Conservation (phyloP, 768 basidiomycete genomes). For the Panaeolus cyanescens region DNA sequence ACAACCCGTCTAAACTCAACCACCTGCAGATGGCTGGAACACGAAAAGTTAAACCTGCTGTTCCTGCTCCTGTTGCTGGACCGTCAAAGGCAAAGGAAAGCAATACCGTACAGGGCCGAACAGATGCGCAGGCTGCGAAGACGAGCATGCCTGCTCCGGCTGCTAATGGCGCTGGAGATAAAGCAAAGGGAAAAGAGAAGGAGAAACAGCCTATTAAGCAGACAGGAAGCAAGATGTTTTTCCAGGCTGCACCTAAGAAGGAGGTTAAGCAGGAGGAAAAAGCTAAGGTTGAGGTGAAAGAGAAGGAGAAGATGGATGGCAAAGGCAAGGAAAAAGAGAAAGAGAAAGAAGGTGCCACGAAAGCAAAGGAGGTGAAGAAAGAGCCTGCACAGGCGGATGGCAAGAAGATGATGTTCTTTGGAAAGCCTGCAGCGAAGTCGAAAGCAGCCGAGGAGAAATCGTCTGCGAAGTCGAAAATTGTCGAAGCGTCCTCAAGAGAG, state of each 20-base stretch:
- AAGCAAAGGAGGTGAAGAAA: constrained; percentile 9
- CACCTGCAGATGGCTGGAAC: constrained; percentile 16
- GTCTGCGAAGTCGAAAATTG: constrained; percentile 17
- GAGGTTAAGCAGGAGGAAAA: constrained; percentile 16
- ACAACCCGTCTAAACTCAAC: neutral
- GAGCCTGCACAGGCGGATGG: constrained; percentile 2
- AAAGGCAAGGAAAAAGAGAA: constrained; percentile 9
- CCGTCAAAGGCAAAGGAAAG: constrained; percentile 36
- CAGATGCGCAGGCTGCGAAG: constrained; percentile 17
- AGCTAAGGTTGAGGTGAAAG: constrained; percentile 45
- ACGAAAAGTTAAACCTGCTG: constrained; percentile 18
- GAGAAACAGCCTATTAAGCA: constrained; percentile 27
- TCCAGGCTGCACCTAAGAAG: constrained; percentile 27
- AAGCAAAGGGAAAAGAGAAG: constrained; percentile 22
- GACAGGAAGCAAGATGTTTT: constrained; percentile 65
- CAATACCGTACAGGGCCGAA: constrained; percentile 9
- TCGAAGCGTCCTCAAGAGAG: constrained; percentile 12
- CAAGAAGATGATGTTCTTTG: constrained; percentile 15
- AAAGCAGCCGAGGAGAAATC: no score
- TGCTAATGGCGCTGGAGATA: constrained; percentile 23
- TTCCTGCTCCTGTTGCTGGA: constrained; percentile 41
- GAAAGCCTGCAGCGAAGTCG: neutral
- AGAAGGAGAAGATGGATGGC: constrained; percentile 20
- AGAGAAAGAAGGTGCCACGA: constrained; percentile 17
- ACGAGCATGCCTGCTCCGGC: constrained; percentile 17